These are phyloP conservation scores for Lactarius vividus DNA, from an alignment of 768 basidiomycete species.

Conservation along the genomic window DNA sequence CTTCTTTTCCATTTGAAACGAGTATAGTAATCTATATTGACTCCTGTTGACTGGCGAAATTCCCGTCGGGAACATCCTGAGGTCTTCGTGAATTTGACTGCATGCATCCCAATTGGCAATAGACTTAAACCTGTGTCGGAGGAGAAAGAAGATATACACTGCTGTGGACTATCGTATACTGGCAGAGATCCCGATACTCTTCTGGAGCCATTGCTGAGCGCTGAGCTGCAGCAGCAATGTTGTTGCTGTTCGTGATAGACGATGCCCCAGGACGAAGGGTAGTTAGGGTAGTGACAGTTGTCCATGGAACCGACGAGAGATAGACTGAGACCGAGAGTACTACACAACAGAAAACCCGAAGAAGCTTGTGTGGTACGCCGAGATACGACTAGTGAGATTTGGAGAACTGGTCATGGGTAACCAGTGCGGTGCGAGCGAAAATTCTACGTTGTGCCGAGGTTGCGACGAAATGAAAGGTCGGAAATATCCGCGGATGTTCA, in stretches of 20 bases:
- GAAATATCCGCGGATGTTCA: neutral
- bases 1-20: neutral
- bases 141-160: neutral
- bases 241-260: neutral
- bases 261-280: neutral
- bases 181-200: neutral
- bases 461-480: neutral
- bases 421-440: too few species aligned
- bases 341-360: neutral
- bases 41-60: constrained; percentile 2
- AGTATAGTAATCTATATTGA: constrained; percentile 13
- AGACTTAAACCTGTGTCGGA: neutral
- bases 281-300: neutral
- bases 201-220: neutral
- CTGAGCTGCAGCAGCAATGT: neutral
- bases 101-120: neutral
- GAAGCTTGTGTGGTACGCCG: neutral
- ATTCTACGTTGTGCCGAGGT: neutral
- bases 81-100: neutral
- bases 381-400: neutral
- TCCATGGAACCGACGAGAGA: neutral
- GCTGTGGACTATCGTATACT: neutral
- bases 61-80: neutral
- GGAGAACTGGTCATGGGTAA: neutral
- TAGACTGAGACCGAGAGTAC: too few species aligned